phyloP scores from a whole-genome alignment of 192 early-diverging fungal species.

The Backusella westeae region DNA sequence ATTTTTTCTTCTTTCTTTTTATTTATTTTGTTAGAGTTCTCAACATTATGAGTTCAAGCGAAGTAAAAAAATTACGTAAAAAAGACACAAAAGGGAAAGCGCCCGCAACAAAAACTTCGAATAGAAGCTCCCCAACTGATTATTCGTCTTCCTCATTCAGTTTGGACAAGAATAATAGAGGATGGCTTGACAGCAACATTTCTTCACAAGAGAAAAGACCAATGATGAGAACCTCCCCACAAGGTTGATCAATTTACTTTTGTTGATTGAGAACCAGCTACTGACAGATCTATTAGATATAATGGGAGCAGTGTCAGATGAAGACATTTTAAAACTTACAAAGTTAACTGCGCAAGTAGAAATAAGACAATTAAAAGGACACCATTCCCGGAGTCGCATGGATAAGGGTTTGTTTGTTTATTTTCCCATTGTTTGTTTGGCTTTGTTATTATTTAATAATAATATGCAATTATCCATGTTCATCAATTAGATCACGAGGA shows the following conservation, averaged over 20 bases:
- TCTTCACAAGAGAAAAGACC: slow-evolving; percentile 1
- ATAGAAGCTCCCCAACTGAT: not conserved
- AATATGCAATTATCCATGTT: not conserved
- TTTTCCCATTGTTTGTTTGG: not conserved
- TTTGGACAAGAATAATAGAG: not conserved
- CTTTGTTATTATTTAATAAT: not conserved
- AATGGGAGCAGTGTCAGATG: slow-evolving; percentile 23
- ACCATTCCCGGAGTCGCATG: not conserved
- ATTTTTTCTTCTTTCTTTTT: not conserved
- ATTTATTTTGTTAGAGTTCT: not conserved
- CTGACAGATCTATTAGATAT: slow-evolving; percentile 11
- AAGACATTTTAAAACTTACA: slow-evolving; percentile 22
- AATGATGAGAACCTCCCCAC: not conserved
- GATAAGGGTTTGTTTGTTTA: not conserved
- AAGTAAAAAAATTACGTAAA: not conserved
- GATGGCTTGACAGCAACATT: not conserved
- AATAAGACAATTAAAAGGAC: not conserved
- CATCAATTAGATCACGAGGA: slow-evolving; percentile 5
- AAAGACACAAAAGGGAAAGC: not conserved
- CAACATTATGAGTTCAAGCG: not conserved
- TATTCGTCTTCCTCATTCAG: not conserved
- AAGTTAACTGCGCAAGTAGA: slow-evolving; percentile 3
- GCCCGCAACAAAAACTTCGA: not conserved
- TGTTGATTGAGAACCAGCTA: not conserved
- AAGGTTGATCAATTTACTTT: not conserved